phyloP scores from a whole-genome alignment of 2,329 filamentous ascomycete species.

The Chrysosporium queenslandicum region DNA sequence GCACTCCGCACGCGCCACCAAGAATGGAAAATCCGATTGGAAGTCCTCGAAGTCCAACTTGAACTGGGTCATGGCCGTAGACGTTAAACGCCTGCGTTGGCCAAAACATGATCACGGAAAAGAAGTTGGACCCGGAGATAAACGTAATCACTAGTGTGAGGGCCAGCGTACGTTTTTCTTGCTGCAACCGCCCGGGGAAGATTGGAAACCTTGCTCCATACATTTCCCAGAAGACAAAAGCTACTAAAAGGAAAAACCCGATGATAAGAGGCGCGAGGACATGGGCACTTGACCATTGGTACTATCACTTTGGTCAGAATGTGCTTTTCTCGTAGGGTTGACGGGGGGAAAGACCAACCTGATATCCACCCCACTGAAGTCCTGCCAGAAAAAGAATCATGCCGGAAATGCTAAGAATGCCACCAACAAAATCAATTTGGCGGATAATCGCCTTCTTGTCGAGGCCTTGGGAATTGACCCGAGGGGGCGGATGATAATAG shows the following conservation, averaged over 20 bases:
- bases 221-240: constrained; percentile 40
- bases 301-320: constrained; percentile 23
- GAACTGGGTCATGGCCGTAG: constrained; percentile 54
- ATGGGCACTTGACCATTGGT: constrained; percentile 38
- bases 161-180: constrained; percentile 42
- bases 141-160: constrained; percentile 50
- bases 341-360: constrained; percentile 22
- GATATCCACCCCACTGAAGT: constrained; percentile 44
- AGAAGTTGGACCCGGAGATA: constrained; percentile 51
- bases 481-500: constrained; percentile 40
- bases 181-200: constrained; percentile 37
- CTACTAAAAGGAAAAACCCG: constrained; percentile 34
- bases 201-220: constrained; percentile 40
- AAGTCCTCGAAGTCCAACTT: constrained; percentile 54
- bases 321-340: not conserved
- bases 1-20: constrained; percentile 49
- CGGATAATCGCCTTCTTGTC: constrained; percentile 33
- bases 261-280: constrained; percentile 40
- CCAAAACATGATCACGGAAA: constrained; percentile 50
- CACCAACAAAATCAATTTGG: constrained; percentile 44
- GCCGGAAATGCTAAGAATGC: constrained; percentile 40
- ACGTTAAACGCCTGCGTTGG: constrained; percentile 56
- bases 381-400: constrained; percentile 42
- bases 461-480: constrained; percentile 34
- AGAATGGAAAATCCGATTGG: constrained; percentile 57